phyloP scores from a whole-genome alignment of 176 grass and related monocot species.

The Carex cristatella region DNA sequence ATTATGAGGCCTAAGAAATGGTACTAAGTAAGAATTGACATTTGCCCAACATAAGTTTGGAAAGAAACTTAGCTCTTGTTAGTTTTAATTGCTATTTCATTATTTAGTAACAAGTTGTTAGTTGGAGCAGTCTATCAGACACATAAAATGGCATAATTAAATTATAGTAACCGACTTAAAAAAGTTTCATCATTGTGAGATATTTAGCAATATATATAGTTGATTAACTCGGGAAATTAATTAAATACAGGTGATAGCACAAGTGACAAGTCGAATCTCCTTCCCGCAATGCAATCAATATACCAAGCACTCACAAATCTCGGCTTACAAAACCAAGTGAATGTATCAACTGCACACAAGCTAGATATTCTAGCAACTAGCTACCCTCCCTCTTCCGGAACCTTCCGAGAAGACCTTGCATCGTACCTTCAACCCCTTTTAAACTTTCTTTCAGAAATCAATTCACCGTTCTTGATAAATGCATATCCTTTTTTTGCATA shows the following conservation, averaged over 20 bases:
- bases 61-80: background rate
- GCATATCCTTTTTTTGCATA: constrained; percentile 79
- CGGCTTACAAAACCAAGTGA: constrained; percentile 36
- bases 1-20: background rate
- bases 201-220: background rate
- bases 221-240: background rate
- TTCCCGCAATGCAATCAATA: constrained; percentile 64
- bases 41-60: background rate
- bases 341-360: constrained; percentile 60
- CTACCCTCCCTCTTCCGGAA: constrained; percentile 64
- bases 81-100: background rate
- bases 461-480: constrained; percentile 61
- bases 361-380: constrained; percentile 47
- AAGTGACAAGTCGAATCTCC: constrained; percentile 40
- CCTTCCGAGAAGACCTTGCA: constrained; percentile 45
- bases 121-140: background rate
- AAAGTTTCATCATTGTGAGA: background rate
- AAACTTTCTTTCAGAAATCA: constrained; percentile 45
- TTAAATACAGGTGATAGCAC: constrained; percentile 30
- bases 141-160: background rate
- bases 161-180: background rate
- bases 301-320: constrained; percentile 38
- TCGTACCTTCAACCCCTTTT: constrained; percentile 65
- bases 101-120: background rate
- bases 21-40: background rate